A percentile compares a stretch with the other conserved stretches of the same genome.
Evolutionary conservation across 176 grass and related monocot genomes (phyloP).

Genomic region (Oryza brachyantha): DNA sequence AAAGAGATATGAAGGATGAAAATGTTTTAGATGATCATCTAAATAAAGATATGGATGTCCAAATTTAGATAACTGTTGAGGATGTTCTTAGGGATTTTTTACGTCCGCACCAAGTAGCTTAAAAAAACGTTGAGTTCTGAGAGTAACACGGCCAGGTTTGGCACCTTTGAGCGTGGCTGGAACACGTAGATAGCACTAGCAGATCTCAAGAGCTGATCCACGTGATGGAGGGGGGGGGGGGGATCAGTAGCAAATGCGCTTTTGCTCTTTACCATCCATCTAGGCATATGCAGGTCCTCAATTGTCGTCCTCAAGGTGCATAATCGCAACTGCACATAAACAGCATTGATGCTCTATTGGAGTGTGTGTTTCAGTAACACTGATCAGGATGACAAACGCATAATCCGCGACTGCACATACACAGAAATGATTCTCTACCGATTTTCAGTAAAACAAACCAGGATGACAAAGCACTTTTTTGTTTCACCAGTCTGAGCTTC

Average conservation of each 20-base stretch:
- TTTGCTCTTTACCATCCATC: conserved; percentile 5
- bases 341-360: background rate
- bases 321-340: background rate
- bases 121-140: background rate
- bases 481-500: background rate
- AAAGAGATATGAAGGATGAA: too few relatives aligned
- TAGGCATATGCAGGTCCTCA: background rate
- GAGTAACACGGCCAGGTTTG: background rate
- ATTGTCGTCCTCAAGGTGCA: background rate
- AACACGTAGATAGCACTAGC: background rate
- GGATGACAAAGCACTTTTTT: background rate
- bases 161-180: background rate
- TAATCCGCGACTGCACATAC: background rate
- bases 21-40: too few relatives aligned
- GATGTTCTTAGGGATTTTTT: background rate
- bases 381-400: background rate
- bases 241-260: background rate
- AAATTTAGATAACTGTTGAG: too few relatives aligned
- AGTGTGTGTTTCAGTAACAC: background rate
- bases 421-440: background rate
- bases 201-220: background rate
- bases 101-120: background rate
- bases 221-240: background rate
- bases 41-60: too few relatives aligned
- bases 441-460: background rate